Evolutionary conservation across 768 basidiomycete genomes (phyloP).

Genomic region (Thelephora aurantiotincta): DNA sequence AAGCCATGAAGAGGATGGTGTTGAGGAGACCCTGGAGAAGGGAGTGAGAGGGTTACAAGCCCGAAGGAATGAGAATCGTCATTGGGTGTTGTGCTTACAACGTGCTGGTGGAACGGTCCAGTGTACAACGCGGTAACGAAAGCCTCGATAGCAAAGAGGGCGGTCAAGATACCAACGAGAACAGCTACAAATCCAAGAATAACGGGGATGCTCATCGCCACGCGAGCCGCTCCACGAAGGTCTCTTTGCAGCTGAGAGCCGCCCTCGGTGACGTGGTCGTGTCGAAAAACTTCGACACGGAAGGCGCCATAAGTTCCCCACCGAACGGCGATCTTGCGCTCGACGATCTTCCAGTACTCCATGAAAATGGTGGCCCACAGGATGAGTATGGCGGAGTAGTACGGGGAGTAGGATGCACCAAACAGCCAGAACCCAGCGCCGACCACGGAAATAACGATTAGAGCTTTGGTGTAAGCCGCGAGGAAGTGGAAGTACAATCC

Average conservation of each 20-base stretch:
- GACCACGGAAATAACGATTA: conserved; percentile 60
- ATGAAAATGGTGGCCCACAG: conserved; percentile 80
- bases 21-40: conserved; percentile 55
- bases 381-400: conserved; percentile 65
- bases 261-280: conserved; percentile 32
- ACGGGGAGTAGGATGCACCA: conserved; percentile 55
- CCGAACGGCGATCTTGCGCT: conserved; percentile 68
- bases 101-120: conserved; percentile 66
- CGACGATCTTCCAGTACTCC: conserved; percentile 84
- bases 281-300: conserved; percentile 60
- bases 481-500: conserved; percentile 89
- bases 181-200: conserved; percentile 60
- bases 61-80: neutral
- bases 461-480: conserved; percentile 65
- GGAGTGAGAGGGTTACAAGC: neutral
- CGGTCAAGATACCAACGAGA: conserved; percentile 59
- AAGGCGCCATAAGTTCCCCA: conserved; percentile 73
- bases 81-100: conserved; percentile 47
- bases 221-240: conserved; percentile 22
- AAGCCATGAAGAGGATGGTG: conserved; percentile 65
- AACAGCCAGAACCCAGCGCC: conserved; percentile 61
- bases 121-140: conserved; percentile 83
- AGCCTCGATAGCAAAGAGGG: conserved; percentile 79
- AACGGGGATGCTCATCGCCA: conserved; percentile 55
- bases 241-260: conserved; percentile 62